Base-by-base conservation (phyloP, 1,284 basidiomycete species). In the Cystobasidium pallidum region DNA sequence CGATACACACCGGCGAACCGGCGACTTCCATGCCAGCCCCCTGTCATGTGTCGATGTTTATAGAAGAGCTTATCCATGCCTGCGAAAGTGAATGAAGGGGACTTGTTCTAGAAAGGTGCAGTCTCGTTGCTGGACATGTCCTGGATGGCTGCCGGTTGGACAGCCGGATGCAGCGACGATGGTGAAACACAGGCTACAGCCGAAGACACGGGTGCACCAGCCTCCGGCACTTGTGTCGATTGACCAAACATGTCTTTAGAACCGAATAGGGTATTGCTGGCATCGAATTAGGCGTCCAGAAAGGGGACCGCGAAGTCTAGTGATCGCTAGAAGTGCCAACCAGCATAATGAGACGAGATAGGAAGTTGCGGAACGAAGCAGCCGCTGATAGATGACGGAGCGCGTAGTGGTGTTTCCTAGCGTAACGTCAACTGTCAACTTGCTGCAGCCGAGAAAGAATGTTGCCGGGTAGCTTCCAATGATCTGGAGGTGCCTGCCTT, bases 61-160 rank as follows among this genome's bases (percentile, higher is more conserved):
- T 63, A 71, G 61, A 71, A 71, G 19, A n/a, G 39, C 32, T 47
- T 51, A 30, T 71, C 68, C 32, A 64, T 30, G 13, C 34, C 47
- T 17, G 62, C 39, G 28, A 64, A 51, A 36, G 45, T 64, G 43
- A 64, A 30, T 30, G 39, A 26, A 11, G 58, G 21, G 7, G 39
- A 36, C 11, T 26, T 61, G 36, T 7, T 24, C 45, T 17, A 7
- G 34, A 8, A 15, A 1, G 3, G 6, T 58, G 19, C 19, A 6
- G 11, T 6, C 4, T 28, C 3, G 21, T 19, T n/a, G 32, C n/a
- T 58, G 55, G 55, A 21, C 11, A 34, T 41, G n/a, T 34, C 11
- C 17, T 19, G 10, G 6, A 30, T 26, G 10, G 55, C 19, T 4
- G 55, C 30, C 11, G 55, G 26, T 3, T 36, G 11, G 28, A 58